Conservation (phyloP, 129 eudicot species). For the Kitagawia praeruptora region DNA sequence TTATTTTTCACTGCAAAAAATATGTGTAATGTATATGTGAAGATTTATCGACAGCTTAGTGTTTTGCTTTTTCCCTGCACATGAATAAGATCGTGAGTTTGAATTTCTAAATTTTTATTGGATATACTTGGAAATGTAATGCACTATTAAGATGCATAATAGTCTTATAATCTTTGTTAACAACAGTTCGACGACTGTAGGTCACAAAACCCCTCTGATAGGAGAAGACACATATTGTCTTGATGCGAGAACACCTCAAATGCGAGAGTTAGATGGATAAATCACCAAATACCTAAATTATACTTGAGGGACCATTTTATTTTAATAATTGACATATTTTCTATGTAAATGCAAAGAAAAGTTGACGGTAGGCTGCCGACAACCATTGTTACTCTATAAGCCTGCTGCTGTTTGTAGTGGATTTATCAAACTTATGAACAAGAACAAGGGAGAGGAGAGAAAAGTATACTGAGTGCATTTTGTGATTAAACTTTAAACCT, state of each 20-base stretch:
- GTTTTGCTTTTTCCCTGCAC: too few species aligned
- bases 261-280: background rate
- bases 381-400: background rate
- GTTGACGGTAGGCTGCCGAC: background rate
- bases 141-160: background rate
- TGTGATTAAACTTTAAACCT: too few species aligned
- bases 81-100: too few species aligned
- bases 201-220: background rate
- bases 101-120: background rate
- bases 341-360: too few species aligned
- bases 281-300: background rate
- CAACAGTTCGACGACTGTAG: background rate
- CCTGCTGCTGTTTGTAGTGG: background rate
- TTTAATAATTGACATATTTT: too few species aligned
- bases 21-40: too few species aligned
- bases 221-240: background rate
- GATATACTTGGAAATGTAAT: too few species aligned
- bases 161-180: background rate
- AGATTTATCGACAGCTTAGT: too few species aligned
- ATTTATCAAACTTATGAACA: too few species aligned
- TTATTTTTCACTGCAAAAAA: too few species aligned
- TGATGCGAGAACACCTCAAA: background rate
- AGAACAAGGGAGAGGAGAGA: too few species aligned
- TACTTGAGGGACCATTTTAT: background rate
- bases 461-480: too few species aligned